Evolutionary conservation across 2,329 filamentous ascomycete genomes (phyloP), one percentile per base, ranked within the genome.

Genomic region (Uncinocarpus reesii): DNA sequence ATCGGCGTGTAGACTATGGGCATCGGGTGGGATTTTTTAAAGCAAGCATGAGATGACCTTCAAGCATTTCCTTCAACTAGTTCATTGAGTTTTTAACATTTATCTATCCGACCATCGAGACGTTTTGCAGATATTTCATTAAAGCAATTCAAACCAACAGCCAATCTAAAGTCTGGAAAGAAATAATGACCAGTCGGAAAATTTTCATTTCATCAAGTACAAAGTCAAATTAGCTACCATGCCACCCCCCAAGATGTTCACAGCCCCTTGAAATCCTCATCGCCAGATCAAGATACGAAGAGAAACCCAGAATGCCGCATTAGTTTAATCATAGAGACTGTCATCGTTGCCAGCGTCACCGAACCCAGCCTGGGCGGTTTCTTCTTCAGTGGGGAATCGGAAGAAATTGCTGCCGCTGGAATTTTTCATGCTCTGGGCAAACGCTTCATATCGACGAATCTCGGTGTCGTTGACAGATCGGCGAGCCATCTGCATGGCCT

Each of bases 341-440:
- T 95, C 90, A 65, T 96, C 90, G 67, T 94, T 89, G 61, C 87
- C 90, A 58, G 81, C 86, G 61, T 89, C 84, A 56, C 88, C 89
- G 60, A 92, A 89, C 42, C 79, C 70, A 59, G 59, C 67, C 32
- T 71, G 71, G 59, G 59, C 65, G 54, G 65, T 70, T 55, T 68
- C 72, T 55, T 66, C 69, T 70, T 72, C 78, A 66, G 60, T 71
- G 26, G 85, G 90, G 81, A 98, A 98, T 71, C 93, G 89, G 85
- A 98, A 98, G 79, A 92, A 95, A 59, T 86, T 88, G 62, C 89
- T 90, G 32, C 89, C 89, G 44, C 88, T 89, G 52, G 86, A 82
- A 67, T 94, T 95, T 85, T 98, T 98, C 88, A 98, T 93, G 68
- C 90, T 90, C 74, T 96, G 90, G 34, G 90, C 86, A 62, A 98